Evolutionary conservation across 2,329 filamentous ascomycete species (phyloP).

Genomic region (Aschersonia sp.): DNA sequence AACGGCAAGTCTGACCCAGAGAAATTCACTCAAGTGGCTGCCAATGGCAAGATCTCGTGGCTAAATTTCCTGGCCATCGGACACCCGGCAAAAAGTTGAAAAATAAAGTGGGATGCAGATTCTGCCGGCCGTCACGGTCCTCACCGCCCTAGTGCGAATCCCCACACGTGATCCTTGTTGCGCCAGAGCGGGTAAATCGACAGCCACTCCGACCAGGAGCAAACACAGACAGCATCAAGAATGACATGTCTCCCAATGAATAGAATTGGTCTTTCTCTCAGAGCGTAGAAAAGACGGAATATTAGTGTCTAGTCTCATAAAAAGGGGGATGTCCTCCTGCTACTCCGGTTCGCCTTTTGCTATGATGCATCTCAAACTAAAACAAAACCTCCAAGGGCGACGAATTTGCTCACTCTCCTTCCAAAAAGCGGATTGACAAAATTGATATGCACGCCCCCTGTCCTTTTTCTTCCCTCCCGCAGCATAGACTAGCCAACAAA

Average conservation of each 20-base stretch:
- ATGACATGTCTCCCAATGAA: no score
- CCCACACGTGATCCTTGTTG: no score
- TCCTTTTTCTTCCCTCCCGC: background rate
- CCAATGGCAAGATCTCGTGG: no score
- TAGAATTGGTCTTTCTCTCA: no score
- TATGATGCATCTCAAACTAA: slow-evolving; percentile 14
- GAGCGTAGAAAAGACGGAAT: background rate
- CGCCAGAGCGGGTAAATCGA: no score
- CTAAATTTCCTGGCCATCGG: background rate
- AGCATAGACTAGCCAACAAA: background rate
- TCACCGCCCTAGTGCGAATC: slow-evolving; percentile 13
- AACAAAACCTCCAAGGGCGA: slow-evolving; percentile 8
- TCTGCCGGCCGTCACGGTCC: slow-evolving; percentile 14
- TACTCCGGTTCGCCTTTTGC: slow-evolving; percentile 20
- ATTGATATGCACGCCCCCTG: background rate
- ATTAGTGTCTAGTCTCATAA: slow-evolving; percentile 10
- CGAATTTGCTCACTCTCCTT: background rate
- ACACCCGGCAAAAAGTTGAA: slow-evolving; percentile 7
- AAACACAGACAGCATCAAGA: no score
- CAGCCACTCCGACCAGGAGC: no score
- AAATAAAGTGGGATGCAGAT: slow-evolving; percentile 24
- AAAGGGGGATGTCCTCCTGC: slow-evolving; percentile 12
- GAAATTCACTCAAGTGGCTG: background rate
- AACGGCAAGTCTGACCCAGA: background rate
- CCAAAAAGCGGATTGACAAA: background rate